Evolutionary conservation across 2,329 filamentous ascomycete genomes (phyloP).

Genomic region (Diplodia mutila): DNA sequence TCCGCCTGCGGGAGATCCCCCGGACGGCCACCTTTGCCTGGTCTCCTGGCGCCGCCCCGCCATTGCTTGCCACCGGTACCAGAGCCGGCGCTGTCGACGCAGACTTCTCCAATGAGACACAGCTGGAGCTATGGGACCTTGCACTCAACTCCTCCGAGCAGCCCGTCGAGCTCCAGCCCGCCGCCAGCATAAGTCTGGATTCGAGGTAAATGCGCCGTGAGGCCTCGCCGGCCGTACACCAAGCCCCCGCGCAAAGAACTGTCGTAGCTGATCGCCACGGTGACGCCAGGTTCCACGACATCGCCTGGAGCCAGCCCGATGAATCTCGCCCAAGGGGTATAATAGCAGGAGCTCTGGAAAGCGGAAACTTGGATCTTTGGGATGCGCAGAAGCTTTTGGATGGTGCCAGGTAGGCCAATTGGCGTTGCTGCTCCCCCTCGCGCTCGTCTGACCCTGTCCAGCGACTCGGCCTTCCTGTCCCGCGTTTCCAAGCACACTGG

Average conservation of each 20-base stretch:
- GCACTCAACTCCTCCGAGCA: conserved; percentile 76
- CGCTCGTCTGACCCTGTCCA: conserved; percentile 39
- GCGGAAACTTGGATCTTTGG: conserved; percentile 91
- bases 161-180: conserved; percentile 80
- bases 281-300: conserved; percentile 81
- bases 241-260: not conserved
- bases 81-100: conserved; percentile 93
- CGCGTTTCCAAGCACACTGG: conserved; percentile 88
- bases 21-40: conserved; percentile 97
- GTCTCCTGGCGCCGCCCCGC: conserved; percentile 79
- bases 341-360: conserved; percentile 93
- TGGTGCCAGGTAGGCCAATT: conserved; percentile 51
- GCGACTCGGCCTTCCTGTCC: conserved; percentile 76
- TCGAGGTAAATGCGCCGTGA: conserved; percentile 69
- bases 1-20: conserved; percentile 93
- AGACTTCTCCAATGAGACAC: conserved; percentile 96
- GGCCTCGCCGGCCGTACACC: not conserved
- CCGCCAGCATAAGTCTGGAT: conserved; percentile 82
- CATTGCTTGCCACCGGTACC: conserved; percentile 89
- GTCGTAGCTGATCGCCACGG: not conserved
- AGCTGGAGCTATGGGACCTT: conserved; percentile 95
- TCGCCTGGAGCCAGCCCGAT: conserved; percentile 87
- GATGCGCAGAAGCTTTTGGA: conserved; percentile 73
- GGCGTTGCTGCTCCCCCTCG: not conserved
- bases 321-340: conserved; percentile 81